These are phyloP conservation scores for Physcomitrellopsis africana DNA, from an alignment of 225 moss, liverwort and hornwort species.

Conservation along the genomic window DNA sequence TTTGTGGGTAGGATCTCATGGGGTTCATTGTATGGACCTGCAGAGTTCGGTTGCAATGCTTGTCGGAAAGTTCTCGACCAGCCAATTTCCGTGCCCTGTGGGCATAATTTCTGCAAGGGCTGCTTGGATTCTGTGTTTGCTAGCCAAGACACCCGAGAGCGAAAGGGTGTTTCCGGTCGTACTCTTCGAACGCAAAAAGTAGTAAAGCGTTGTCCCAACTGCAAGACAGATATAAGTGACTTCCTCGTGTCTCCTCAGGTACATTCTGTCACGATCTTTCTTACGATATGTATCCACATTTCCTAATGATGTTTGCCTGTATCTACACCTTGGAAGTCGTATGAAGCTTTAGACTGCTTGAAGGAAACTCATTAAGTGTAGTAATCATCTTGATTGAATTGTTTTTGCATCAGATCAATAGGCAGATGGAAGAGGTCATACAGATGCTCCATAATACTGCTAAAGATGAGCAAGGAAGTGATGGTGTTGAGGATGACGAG, in stretches of 20 bases:
- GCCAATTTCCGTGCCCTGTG: conserved; percentile 95
- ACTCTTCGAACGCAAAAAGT: conserved; percentile 88
- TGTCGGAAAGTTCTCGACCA: conserved; percentile 81
- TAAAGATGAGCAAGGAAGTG: conserved; percentile 43
- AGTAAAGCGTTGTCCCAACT: conserved; percentile 82
- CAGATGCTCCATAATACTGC: conserved; percentile 50
- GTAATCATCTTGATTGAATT: conserved; percentile 1
- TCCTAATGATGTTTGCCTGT: background rate
- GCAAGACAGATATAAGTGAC: conserved; percentile 87
- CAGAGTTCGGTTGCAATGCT: conserved; percentile 92
- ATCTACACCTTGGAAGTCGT: background rate
- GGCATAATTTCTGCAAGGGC: conserved; percentile 94
- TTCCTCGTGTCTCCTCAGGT: conserved; percentile 86
- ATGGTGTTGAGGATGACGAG: conserved; percentile 39
- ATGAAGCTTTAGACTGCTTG: background rate
- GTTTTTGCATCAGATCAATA: conserved; percentile 48
- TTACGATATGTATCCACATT: background rate
- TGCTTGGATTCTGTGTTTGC: conserved; percentile 73
- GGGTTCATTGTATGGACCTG: conserved; percentile 26
- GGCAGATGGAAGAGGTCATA: conserved; percentile 68
- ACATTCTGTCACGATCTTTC: background rate
- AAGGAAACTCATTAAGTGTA: conserved; percentile 1
- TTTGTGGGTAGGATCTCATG: background rate
- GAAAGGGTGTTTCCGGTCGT: conserved; percentile 77
- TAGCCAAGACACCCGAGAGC: conserved; percentile 75